phyloP scores from a whole-genome alignment of 257 asterid species.

The Solanum sitiens region DNA sequence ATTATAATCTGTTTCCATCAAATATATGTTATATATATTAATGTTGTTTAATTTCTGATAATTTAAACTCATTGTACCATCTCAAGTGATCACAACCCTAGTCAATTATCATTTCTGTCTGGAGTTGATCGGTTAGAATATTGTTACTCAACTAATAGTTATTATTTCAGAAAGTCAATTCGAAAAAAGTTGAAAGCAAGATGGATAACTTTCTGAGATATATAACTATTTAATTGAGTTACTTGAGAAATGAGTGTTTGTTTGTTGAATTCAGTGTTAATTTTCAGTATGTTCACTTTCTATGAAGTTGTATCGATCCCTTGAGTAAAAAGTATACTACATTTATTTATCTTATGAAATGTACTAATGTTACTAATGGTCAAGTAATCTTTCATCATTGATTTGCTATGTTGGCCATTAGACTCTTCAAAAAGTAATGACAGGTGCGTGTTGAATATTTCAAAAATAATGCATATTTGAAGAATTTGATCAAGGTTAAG shows the following conservation, averaged over 20 bases:
- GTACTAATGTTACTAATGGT: background rate
- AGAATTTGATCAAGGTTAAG: background rate
- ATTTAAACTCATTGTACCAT: background rate
- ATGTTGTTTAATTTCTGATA: background rate
- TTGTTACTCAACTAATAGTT: background rate
- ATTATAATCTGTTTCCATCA: background rate
- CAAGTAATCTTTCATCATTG: background rate
- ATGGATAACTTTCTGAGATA: background rate
- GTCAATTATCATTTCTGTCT: background rate
- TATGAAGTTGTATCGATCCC: background rate
- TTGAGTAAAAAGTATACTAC: background rate
- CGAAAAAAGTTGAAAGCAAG: background rate
- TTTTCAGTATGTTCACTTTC: background rate
- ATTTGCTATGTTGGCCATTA: background rate
- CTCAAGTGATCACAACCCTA: background rate
- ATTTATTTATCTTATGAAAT: background rate
- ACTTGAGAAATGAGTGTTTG: background rate
- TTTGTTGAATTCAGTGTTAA: background rate
- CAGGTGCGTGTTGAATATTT: background rate
- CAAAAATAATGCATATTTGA: background rate
- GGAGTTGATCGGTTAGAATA: background rate
- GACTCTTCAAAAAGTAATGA: background rate
- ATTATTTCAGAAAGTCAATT: background rate
- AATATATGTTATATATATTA: background rate
- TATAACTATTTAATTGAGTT: background rate